phyloP scores from a whole-genome alignment of 805 yeast species.

The Candida maesae region DNA sequence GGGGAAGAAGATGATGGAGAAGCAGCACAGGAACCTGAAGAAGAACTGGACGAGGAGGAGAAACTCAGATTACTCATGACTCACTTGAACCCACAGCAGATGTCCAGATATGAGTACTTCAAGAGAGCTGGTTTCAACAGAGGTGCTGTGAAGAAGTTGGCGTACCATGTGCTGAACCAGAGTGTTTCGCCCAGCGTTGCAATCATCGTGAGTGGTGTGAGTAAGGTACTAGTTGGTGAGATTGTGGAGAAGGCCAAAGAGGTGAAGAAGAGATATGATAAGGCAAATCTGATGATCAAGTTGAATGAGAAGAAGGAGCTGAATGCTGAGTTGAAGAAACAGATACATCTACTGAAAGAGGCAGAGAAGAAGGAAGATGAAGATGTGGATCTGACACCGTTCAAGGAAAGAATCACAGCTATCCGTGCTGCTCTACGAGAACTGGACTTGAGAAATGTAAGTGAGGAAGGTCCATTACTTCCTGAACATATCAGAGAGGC shows the following conservation, averaged over 20 bases:
- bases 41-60: conserved; percentile 48
- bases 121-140: conserved; percentile 73
- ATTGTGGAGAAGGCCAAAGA: conserved; percentile 77
- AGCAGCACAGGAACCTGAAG: conserved; percentile 25
- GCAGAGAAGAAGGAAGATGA: conserved; percentile 18
- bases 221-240: conserved; percentile 88
- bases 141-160: conserved; percentile 74
- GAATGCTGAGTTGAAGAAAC: conserved; percentile 30
- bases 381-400: conserved; percentile 7
- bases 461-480: conserved; percentile 54
- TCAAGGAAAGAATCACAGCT: conserved; percentile 21
- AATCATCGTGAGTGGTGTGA: conserved; percentile 77
- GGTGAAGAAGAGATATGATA: conserved; percentile 55
- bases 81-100: conserved; percentile 75
- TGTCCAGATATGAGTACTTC: conserved; percentile 82
- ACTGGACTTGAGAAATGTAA: conserved; percentile 29
- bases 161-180: conserved; percentile 75
- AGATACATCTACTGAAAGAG: conserved; percentile 36
- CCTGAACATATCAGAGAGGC: conserved; percentile 90
- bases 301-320: conserved; percentile 40
- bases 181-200: conserved; percentile 77
- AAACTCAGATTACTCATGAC: conserved; percentile 60
- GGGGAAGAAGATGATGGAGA: conserved; percentile 14
- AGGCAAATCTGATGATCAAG: conserved; percentile 32
- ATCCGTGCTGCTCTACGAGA: conserved; percentile 26